Conservation (phyloP, 2,329 filamentous ascomycete species). For the Fusarium avenaceum region DNA sequence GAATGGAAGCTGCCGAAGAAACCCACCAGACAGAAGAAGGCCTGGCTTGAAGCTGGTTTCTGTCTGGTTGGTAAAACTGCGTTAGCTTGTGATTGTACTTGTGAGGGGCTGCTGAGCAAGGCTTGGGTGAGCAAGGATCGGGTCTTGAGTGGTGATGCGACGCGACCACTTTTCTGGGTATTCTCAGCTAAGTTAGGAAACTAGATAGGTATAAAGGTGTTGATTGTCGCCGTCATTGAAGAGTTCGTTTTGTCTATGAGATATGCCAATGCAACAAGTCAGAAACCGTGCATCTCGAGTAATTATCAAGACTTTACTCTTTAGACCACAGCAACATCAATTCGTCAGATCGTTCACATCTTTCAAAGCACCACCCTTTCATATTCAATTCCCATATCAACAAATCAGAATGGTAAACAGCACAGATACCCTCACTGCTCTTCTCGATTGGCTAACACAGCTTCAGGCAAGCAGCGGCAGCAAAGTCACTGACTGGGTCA, state of each 20-base stretch:
- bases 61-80: slow-evolving; percentile 20
- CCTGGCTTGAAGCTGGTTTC: slow-evolving; percentile 15
- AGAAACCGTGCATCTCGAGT: slow-evolving; percentile 36
- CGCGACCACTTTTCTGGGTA: slow-evolving; percentile 23
- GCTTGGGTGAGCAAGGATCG: slow-evolving; percentile 40
- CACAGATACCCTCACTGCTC: not conserved
- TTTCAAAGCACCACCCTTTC: slow-evolving; percentile 9
- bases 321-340: slow-evolving; percentile 17
- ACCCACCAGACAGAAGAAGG: slow-evolving; percentile 8
- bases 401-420: slow-evolving; percentile 48
- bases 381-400: slow-evolving; percentile 27
- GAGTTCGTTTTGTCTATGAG: slow-evolving; percentile 16
- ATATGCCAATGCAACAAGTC: slow-evolving; percentile 43
- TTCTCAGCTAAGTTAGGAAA: slow-evolving; percentile 9
- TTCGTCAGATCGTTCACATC: slow-evolving; percentile 26
- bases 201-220: slow-evolving; percentile 40
- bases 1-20: slow-evolving; percentile 22
- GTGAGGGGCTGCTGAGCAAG: slow-evolving; percentile 47
- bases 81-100: not conserved
- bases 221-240: slow-evolving; percentile 38
- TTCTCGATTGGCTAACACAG: slow-evolving; percentile 27
- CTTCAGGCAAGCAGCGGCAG: slow-evolving; percentile 38
- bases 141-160: slow-evolving; percentile 23
- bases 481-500: slow-evolving; percentile 85
- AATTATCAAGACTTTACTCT: slow-evolving; percentile 22